Percentiles rank a stretch among this genome's conserved stretches.
phyloP scores from a whole-genome alignment of 495 filamentous ascomycete species.

The Annulohypoxylon bovei region DNA sequence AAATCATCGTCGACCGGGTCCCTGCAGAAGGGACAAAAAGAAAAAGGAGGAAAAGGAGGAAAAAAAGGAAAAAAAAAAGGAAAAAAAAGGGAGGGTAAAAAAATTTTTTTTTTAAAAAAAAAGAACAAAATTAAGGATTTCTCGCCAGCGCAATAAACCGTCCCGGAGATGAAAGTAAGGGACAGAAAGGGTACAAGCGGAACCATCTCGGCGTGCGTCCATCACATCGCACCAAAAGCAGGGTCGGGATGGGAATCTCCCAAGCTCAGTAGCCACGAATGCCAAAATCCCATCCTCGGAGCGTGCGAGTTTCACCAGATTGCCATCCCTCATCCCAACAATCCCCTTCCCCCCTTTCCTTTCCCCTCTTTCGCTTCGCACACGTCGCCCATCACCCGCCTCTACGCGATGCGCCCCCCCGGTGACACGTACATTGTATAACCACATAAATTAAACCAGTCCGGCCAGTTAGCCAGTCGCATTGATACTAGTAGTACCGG shows the following conservation, averaged over 20 bases:
- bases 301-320: conserved; percentile 32
- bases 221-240: not conserved
- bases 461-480: not conserved
- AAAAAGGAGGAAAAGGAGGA: not conserved
- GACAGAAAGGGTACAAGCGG: not conserved
- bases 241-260: conserved; percentile 17
- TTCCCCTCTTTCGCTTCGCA: not conserved
- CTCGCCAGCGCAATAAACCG: not conserved
- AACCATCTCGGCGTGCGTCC: not conserved
- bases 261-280: not conserved
- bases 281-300: conserved; percentile 27
- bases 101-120: no score
- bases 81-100: no score
- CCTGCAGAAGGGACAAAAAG: conserved; percentile 7
- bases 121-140: no score
- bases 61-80: no score
- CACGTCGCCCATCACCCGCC: not conserved
- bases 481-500: not conserved
- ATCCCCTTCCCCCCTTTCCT: not conserved
- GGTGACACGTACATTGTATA: not conserved
- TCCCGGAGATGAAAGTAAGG: not conserved
- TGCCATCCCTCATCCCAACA: conserved; percentile 13
- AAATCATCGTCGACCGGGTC: not conserved
- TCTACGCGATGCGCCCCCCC: not conserved
- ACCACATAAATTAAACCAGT: no score